phyloP scores from a whole-genome alignment of 371 early-diverging fungal species.

The Dichotomocladium elegans region DNA sequence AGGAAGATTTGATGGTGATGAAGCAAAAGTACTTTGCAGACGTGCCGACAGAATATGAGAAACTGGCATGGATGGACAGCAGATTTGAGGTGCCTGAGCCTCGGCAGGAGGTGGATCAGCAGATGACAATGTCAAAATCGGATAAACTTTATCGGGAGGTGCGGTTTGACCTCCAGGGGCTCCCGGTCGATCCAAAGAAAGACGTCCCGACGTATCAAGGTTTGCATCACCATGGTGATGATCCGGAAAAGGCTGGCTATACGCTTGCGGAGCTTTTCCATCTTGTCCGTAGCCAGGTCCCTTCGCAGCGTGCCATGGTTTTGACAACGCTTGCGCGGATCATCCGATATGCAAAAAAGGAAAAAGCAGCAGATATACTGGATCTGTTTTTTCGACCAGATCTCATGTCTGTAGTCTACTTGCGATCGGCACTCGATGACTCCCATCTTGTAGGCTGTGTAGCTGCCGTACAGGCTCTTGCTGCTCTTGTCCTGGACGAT shows the following conservation, averaged over 20 bases:
- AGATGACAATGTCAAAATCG: slow-evolving; percentile 5
- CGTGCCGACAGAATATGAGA: slow-evolving; percentile 60
- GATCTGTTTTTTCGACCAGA: slow-evolving; percentile 34
- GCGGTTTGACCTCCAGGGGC: slow-evolving; percentile 80
- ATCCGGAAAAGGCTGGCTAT: slow-evolving; percentile 84
- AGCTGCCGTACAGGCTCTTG: slow-evolving; percentile 49
- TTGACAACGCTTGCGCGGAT: slow-evolving; percentile 63
- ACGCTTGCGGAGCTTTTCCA: slow-evolving; percentile 80
- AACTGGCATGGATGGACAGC: slow-evolving; percentile 69
- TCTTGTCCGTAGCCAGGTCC: slow-evolving; percentile 77
- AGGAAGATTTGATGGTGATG: slow-evolving; percentile 49
- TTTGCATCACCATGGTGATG: slow-evolving; percentile 87
- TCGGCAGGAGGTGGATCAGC: slow-evolving; percentile 6
- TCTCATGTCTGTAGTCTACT: slow-evolving; percentile 40
- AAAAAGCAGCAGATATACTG: slow-evolving; percentile 20
- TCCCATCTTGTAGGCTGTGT: slow-evolving; percentile 55
- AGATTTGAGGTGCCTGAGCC: slow-evolving; percentile 17
- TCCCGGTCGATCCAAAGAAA: slow-evolving; percentile 45
- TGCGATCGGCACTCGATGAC: slow-evolving; percentile 67
- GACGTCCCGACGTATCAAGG: slow-evolving; percentile 64
- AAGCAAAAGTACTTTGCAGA: slow-evolving; percentile 52
- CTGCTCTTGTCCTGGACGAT: slow-evolving; percentile 32
- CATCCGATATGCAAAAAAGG: slow-evolving; percentile 44
- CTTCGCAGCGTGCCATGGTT: slow-evolving; percentile 77
- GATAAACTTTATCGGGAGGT: slow-evolving; percentile 27